phyloP scores from a whole-genome alignment of 345 rosid genomes.

The Eucalyptus cladocalyx region DNA sequence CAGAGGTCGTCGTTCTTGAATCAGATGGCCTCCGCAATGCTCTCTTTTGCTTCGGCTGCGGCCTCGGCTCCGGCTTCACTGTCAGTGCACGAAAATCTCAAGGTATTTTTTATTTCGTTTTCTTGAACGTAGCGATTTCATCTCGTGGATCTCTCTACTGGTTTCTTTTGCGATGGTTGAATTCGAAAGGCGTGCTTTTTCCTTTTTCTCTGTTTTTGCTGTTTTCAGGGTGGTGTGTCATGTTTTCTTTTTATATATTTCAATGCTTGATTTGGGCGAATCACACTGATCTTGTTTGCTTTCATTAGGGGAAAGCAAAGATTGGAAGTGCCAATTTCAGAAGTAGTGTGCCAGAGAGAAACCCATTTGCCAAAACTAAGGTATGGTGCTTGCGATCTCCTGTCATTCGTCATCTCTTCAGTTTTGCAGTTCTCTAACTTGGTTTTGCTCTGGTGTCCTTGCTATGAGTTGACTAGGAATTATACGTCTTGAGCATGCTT shows the following conservation, averaged over 20 bases:
- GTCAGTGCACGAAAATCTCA: slow-evolving; percentile 30
- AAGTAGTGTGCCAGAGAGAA: slow-evolving; percentile 9
- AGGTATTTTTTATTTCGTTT: slow-evolving; percentile 19
- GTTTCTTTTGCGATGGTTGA: neutral
- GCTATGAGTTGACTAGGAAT: neutral
- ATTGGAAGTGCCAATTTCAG: slow-evolving; percentile 26
- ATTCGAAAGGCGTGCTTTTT: neutral
- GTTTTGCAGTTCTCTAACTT: neutral
- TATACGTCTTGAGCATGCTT: neutral
- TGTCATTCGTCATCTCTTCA: neutral
- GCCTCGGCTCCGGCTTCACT: slow-evolving; percentile 32
- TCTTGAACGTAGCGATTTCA: neutral
- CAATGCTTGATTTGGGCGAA: neutral
- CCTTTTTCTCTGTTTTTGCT: neutral
- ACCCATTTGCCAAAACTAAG: slow-evolving; percentile 33
- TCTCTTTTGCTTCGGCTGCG: slow-evolving; percentile 39
- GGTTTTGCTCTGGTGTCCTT: neutral
- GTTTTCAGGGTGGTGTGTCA: neutral
- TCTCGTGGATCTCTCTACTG: neutral
- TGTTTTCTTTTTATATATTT: neutral
- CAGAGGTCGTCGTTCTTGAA: neutral
- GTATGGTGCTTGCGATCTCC: slow-evolving; percentile 8
- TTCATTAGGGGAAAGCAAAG: slow-evolving; percentile 45
- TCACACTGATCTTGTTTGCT: neutral
- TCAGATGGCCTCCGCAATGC: slow-evolving; percentile 58